A percentile compares a stretch with the other conserved stretches of the same genome.
Conservation (phyloP, 306 rosid genomes). For the Begonia masoniana region DNA sequence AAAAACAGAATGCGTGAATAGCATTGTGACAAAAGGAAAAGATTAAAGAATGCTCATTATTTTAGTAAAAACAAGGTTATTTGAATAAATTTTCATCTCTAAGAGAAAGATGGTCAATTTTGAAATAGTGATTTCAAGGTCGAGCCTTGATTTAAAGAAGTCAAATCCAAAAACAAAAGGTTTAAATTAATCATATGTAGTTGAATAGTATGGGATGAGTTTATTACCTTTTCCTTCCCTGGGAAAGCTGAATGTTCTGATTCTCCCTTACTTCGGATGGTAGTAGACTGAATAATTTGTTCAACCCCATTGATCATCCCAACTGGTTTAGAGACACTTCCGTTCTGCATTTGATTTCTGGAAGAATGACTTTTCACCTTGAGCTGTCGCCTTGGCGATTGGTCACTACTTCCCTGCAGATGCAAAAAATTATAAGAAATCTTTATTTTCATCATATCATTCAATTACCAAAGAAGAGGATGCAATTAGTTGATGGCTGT, state of each 20-base stretch:
- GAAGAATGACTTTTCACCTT: conserved; percentile 35
- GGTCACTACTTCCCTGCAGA: conserved; percentile 54
- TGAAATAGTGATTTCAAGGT: not conserved
- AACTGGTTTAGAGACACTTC: conserved; percentile 24
- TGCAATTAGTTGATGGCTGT: too few relatives aligned
- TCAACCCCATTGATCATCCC: conserved; percentile 47
- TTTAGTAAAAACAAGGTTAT: not conserved
- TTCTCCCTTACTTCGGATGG: conserved; percentile 28
- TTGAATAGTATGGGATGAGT: not conserved
- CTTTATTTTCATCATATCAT: too few relatives aligned
- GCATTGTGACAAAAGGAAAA: not conserved
- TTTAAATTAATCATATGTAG: not conserved
- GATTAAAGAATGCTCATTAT: not conserved
- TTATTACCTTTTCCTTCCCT: conserved; percentile 50
- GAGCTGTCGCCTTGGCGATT: conserved; percentile 44
- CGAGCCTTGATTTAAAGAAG: not conserved
- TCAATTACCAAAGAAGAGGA: too few relatives aligned
- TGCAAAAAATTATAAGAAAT: too few relatives aligned
- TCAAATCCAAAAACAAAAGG: conserved; percentile 4
- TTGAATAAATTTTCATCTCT: too few relatives aligned
- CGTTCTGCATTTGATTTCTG: conserved; percentile 29
- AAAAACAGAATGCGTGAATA: conserved; percentile 4
- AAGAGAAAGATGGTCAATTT: not conserved
- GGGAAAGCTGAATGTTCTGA: conserved; percentile 35
- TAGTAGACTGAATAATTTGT: conserved; percentile 26